Evolutionary conservation across 306 rosid genomes (phyloP).

Genomic region (Mucuna pruriens): DNA sequence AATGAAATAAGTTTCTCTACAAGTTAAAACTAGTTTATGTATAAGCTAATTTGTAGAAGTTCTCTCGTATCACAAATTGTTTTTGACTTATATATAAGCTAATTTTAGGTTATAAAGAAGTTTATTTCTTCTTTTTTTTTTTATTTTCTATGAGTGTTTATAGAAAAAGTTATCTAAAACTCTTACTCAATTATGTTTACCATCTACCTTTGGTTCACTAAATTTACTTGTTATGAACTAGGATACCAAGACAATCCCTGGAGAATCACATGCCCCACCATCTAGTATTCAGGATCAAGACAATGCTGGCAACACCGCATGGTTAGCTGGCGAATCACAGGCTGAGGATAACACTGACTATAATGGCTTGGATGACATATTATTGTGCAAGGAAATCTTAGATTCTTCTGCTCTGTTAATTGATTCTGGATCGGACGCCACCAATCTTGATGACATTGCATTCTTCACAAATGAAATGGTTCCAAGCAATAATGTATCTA

Average conservation of each 20-base stretch:
- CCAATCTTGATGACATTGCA: conserved; percentile 24
- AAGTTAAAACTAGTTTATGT: too few species aligned
- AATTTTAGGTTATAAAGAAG: too few species aligned
- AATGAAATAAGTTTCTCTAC: too few species aligned
- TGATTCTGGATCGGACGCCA: conserved; percentile 40
- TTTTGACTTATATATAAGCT: too few species aligned
- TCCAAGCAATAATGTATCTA: conserved; percentile 39
- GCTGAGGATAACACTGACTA: conserved; percentile 49
- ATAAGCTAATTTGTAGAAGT: too few species aligned
- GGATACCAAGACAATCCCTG: conserved; percentile 50
- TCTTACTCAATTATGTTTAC: neutral
- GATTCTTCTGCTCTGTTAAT: conserved; percentile 41
- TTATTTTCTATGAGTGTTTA: too few species aligned
- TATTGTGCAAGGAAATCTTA: conserved; percentile 72
- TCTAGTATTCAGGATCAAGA: conserved; percentile 37
- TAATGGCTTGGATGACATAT: conserved; percentile 56
- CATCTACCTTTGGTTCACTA: conserved; percentile 18
- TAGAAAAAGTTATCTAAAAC: too few species aligned
- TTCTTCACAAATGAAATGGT: conserved; percentile 23
- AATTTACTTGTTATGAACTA: conserved; percentile 35
- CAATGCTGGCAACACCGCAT: conserved; percentile 41
- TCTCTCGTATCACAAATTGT: too few species aligned
- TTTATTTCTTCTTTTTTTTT: too few species aligned
- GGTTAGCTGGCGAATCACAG: conserved; percentile 85
- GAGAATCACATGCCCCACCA: conserved; percentile 38